A percentile compares a stretch with the other conserved stretches of the same genome.
Evolutionary conservation across 2,329 filamentous ascomycete species (phyloP).

Genomic region (Colletotrichum godetiae): DNA sequence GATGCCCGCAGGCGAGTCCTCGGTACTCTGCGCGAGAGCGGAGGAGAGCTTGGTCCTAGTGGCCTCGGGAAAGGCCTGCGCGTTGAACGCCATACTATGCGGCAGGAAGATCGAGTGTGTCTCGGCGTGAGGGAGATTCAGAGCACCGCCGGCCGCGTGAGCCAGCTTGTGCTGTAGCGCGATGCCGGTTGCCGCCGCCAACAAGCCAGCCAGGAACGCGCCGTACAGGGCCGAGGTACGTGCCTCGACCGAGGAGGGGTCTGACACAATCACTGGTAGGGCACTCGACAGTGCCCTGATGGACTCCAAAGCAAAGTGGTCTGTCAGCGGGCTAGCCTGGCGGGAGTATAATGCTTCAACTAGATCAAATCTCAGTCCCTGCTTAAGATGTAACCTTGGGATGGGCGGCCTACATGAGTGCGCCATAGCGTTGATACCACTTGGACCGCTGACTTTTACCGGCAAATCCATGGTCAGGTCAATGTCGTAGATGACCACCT

Average conservation of each 20-base stretch:
- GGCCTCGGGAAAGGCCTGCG: conserved; percentile 2
- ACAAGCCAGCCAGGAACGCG: conserved; percentile 29
- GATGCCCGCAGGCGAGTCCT: conserved; percentile 11
- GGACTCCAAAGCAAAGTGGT: conserved; percentile 31
- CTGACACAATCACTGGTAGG: conserved; percentile 62
- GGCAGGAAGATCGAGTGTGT: conserved; percentile 33
- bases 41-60: conserved; percentile 5
- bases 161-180: conserved; percentile 35
- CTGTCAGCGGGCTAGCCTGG: conserved; percentile 28
- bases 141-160: conserved; percentile 26
- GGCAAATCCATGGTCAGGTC: conserved; percentile 34
- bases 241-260: conserved; percentile 56
- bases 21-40: conserved; percentile 27
- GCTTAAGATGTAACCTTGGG: not conserved
- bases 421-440: conserved; percentile 34
- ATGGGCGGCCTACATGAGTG: conserved; percentile 23
- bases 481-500: conserved; percentile 34
- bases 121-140: conserved; percentile 33
- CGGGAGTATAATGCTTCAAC: conserved; percentile 33
- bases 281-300: conserved; percentile 42
- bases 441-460: conserved; percentile 27
- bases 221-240: conserved; percentile 44
- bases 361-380: not conserved
- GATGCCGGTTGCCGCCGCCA: conserved; percentile 27
- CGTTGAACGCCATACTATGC: conserved; percentile 32